Conservation (phyloP, 306 rosid species). For the Lupinus albus region DNA sequence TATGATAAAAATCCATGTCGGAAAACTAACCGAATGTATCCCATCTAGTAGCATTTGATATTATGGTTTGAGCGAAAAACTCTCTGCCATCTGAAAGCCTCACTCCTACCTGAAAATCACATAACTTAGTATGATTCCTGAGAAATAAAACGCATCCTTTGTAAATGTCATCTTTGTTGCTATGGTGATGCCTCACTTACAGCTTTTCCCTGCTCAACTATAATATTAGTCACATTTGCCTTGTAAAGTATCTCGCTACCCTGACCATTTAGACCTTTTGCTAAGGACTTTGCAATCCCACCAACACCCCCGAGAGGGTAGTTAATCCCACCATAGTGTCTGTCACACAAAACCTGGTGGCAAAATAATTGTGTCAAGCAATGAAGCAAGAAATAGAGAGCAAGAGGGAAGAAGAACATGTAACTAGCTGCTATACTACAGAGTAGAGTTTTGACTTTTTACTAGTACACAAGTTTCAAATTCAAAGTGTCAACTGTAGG, state of each 20-base stretch:
- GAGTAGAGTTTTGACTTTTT: constrained; percentile 15
- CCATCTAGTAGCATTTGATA: constrained; percentile 99
- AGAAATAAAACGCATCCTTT: constrained; percentile 36
- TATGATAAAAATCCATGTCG: neutral
- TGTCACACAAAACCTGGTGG: constrained; percentile 84
- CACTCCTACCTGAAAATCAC: constrained; percentile 73
- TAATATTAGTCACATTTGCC: constrained; percentile 81
- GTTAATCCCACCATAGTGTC: constrained; percentile 95
- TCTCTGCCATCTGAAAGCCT: constrained; percentile 81
- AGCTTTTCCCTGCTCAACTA: constrained; percentile 72
- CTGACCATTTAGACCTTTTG: constrained; percentile 74
- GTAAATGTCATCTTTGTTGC: constrained; percentile 19
- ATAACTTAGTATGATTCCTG: constrained; percentile 30
- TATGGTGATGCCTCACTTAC: constrained; percentile 57
- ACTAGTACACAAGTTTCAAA: constrained; percentile 6
- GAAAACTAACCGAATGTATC: constrained; percentile 88
- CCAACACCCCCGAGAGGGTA: constrained; percentile 95
- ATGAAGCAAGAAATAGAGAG: constrained; percentile 12
- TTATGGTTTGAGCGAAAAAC: constrained; percentile 79
- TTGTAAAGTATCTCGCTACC: constrained; percentile 87
- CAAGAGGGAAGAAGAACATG: constrained; percentile 14
- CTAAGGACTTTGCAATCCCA: constrained; percentile 88
- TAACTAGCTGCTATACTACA: constrained; percentile 20
- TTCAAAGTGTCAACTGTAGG: constrained; percentile 7
- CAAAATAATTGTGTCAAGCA: constrained; percentile 25